Evolutionary conservation across 495 filamentous ascomycete genomes (phyloP), one percentile per base, ranked within the genome.

Genomic region (Tuber calosporum): DNA sequence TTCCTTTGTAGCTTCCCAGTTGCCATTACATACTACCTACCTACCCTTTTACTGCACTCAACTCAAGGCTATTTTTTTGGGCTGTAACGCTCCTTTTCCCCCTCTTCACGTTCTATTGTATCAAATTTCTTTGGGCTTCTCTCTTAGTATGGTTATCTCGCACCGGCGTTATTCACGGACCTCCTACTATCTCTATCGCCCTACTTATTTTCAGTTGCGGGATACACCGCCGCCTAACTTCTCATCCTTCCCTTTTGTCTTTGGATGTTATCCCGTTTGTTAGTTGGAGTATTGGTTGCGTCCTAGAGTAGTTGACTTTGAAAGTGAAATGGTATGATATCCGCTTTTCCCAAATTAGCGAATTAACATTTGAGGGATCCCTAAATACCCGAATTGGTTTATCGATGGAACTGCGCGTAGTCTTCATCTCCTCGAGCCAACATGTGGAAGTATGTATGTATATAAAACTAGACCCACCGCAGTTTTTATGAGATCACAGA

Each of bases 161-260:
- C 26, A 26, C 53, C 53, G 53, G 53, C 53, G 53, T 62, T 62
- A n/a, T 62, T 34, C 53, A 62, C 53, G 26, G 53, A 62, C 53
- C 34, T 34, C 53, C 53, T 34, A 13, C 53, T 17, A 34, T 62
- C 17, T 1, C 11, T 26, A 34, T 62, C 26, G 34, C 26, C 53
- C 53, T 34, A 34, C 53, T 19, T 34, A 30, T 34, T 62, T 30
- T 34, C 30, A 6, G 4, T 19, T 34, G 26, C 26, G 26, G 53
- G 17, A 30, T 26, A 26, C 22, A 58, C 53, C 11, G 11, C 26
- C 34, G 26, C 53, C 53, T 34, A 34, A 62, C 53, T 62, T 2
- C 19, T 34, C 26, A 62, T 30, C 53, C 53, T 34, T 62, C 30
- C 19, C 53, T 34, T 62, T 62, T 62, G 53, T 62, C 30, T 62